Evolutionary conservation across 768 basidiomycete species (phyloP), one percentile per base, ranked within the genome.

Genomic region (Auricularia sp.): DNA sequence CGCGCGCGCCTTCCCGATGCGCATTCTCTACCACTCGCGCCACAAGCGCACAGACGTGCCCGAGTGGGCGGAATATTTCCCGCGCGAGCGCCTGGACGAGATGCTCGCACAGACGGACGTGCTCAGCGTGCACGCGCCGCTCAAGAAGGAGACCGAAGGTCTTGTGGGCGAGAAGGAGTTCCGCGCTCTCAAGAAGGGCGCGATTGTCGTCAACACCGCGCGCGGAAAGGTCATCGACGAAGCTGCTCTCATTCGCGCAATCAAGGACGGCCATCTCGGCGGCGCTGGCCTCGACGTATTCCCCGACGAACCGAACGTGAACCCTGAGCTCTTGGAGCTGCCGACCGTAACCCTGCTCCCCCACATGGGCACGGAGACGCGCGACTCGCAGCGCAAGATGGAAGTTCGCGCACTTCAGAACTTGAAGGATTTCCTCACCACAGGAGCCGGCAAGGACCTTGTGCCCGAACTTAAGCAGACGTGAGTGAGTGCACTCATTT

Each of bases 201-300:
- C 85, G 2, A 81, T 92, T 62, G 82, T 95, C 70, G 82, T 94
- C 66, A 94, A 94, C 74, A 94, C 92, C 2, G 91, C 93, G 23
- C 77, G 94, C n/a, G 94, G 94, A 11, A 94, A 89, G 71, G 85
- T 96, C 33, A 81, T 97, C 39, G 90, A 96, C 67, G 92, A 96
- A 74, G 84, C 83, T 5, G 94, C 91, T 3, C 79, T 98, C 78
- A 89, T 96, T 66, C 81, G 81, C 35, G 93, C 93, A 29, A 74
- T 98, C 62, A 86, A 92, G 71, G 87, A 88, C 68, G 92, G 92
- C 11, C 91, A 96, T 74, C 80, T 94, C 66, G 83, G 81, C 43
- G 87, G 87, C 2, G 89, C 89, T 21, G 93, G 93, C 14, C 77
- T 95, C 43, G 92, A 95, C 68, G 93, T 94, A 29, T 93, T 81